A percentile compares a stretch with the other conserved stretches of the same genome.
These are phyloP conservation scores for Clavaria fumosa DNA, from an alignment of 768 basidiomycete genomes.

Conservation along the genomic window DNA sequence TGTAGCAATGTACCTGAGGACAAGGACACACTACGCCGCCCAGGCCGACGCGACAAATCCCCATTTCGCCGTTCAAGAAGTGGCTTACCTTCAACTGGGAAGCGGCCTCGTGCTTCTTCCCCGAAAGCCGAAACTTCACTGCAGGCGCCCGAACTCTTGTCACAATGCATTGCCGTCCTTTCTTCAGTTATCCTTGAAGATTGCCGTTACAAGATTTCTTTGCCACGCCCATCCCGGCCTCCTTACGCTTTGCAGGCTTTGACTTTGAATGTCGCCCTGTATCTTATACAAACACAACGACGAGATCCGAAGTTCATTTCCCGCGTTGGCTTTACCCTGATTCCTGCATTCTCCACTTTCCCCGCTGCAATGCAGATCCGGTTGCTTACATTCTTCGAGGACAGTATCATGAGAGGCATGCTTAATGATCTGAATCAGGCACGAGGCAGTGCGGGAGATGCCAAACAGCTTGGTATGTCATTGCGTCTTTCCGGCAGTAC, in stretches of 20 bases:
- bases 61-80: conserved; percentile 31
- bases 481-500: too few relatives aligned
- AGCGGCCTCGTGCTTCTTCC: conserved; percentile 38
- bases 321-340: conserved; percentile 47
- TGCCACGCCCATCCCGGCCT: conserved; percentile 48
- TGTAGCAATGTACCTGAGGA: conserved; percentile 1
- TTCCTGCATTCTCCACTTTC: conserved; percentile 67
- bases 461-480: too few relatives aligned
- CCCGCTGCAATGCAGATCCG: conserved; percentile 42
- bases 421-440: conserved; percentile 30
- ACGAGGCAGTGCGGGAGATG: conserved; percentile 15
- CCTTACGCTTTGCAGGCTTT: conserved; percentile 64
- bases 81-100: conserved; percentile 27
- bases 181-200: conserved; percentile 57
- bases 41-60: conserved; percentile 17
- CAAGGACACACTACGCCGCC: background rate
- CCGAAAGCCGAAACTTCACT: conserved; percentile 18
- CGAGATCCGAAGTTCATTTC: conserved; percentile 37
- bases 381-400: conserved; percentile 55
- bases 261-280: conserved; percentile 55
- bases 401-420: conserved; percentile 36
- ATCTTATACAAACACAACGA: conserved; percentile 40
- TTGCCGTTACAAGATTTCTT: conserved; percentile 46
- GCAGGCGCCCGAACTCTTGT: conserved; percentile 37
- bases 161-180: conserved; percentile 42